A percentile compares a stretch with the other conserved stretches of the same genome.
phyloP scores from a whole-genome alignment of 768 basidiomycete species.

The Crassisporium funariophilum region DNA sequence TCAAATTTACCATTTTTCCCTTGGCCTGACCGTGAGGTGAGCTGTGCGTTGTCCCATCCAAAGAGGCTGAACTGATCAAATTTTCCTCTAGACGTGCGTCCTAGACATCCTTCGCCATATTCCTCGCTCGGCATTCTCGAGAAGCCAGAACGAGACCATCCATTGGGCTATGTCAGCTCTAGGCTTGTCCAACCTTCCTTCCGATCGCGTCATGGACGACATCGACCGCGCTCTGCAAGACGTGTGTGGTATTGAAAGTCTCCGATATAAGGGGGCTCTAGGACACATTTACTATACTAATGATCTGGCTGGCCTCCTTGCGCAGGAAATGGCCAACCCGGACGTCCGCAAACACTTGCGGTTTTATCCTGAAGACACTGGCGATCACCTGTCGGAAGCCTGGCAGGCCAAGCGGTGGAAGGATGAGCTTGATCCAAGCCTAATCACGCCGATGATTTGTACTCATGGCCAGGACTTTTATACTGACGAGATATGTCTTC shows the following conservation, averaged over 20 bases:
- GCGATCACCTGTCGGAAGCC: constrained; percentile 18
- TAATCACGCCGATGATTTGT: constrained; percentile 30
- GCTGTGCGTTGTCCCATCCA: neutral
- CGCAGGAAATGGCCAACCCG: constrained; percentile 43
- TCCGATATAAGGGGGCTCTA: constrained; percentile 30
- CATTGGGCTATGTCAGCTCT: neutral
- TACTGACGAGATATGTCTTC: constrained; percentile 27
- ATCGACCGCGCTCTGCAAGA: constrained; percentile 12
- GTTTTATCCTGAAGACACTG: constrained; percentile 37
- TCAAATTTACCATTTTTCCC: no score
- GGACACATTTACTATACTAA: constrained; percentile 36
- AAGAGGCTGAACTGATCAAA: neutral
- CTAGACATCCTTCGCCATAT: neutral
- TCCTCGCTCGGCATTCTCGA: neutral
- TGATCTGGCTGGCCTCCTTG: constrained; percentile 27
- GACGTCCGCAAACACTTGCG: constrained; percentile 28
- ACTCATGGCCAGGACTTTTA: constrained; percentile 26
- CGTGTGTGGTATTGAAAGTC: constrained; percentile 30
- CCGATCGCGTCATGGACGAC: neutral
- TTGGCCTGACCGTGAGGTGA: neutral
- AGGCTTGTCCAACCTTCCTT: neutral
- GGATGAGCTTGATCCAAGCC: constrained; percentile 17
- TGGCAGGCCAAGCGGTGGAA: constrained; percentile 27
- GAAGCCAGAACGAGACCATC: neutral
- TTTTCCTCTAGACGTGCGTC: neutral